These are phyloP conservation scores for Torulaspora maleeae DNA, from an alignment of 805 yeast species.

Conservation along the genomic window DNA sequence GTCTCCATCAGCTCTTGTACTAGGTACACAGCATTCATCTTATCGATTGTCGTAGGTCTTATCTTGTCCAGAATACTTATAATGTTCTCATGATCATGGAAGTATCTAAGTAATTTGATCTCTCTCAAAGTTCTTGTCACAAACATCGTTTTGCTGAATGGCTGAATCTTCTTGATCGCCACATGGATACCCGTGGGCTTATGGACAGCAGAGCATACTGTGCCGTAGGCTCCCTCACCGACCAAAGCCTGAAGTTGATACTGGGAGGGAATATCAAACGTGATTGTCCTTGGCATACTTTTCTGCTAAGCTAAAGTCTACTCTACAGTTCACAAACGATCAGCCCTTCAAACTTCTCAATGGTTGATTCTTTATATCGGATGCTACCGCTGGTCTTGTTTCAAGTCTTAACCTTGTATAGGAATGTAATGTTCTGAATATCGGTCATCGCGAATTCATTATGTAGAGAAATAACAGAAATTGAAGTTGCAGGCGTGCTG, in stretches of 20 bases:
- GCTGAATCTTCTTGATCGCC: conserved; percentile 74
- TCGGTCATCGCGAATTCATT: not conserved
- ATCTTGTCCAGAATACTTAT: conserved; percentile 62
- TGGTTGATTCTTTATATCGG: conserved; percentile 1
- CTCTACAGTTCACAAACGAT: not conserved
- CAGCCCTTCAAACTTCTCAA: not conserved
- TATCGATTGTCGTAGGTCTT: conserved; percentile 53
- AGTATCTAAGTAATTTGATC: conserved; percentile 57
- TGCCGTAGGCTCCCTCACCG: conserved; percentile 82
- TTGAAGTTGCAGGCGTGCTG: too few relatives aligned
- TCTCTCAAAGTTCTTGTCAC: conserved; percentile 70
- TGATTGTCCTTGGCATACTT: conserved; percentile 42
- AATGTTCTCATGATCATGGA: conserved; percentile 67
- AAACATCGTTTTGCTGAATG: conserved; percentile 60
- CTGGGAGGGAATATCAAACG: conserved; percentile 60
- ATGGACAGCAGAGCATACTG: conserved; percentile 67
- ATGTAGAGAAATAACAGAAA: not conserved
- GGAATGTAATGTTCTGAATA: not conserved
- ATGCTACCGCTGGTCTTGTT: not conserved
- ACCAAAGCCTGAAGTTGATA: conserved; percentile 56
- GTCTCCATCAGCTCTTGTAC: conserved; percentile 77
- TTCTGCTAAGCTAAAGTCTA: not conserved
- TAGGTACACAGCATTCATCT: conserved; percentile 65
- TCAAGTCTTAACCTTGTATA: not conserved
- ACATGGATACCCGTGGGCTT: conserved; percentile 56